Evolutionary conservation across 2,329 filamentous ascomycete genomes (phyloP), one percentile per base, ranked within the genome.

Genomic region (Calonectria hawksworthii): DNA sequence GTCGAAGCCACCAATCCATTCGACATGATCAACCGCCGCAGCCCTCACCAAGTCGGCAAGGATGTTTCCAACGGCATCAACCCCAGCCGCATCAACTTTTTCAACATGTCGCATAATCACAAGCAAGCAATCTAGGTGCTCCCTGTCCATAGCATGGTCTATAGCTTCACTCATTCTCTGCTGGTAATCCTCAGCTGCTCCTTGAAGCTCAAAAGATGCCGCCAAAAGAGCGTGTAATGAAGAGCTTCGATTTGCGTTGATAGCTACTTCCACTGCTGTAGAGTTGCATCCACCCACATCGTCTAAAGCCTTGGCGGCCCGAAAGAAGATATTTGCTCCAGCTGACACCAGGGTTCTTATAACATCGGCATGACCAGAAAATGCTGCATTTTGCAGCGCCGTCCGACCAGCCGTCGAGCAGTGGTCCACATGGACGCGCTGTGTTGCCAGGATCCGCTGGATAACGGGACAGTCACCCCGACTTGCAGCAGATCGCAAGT

Each of bases 1-100:
- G 11, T 26, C 14, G 23, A 52, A 52, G 9, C 14, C 10, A 1
- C 11, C n/a, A 23, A 26, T 3, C 10, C 2, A 51, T 26, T 96
- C 77, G 93, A 98, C 86, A 98, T 98, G 95, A 98, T 98, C 81
- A 93, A 96, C 87, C 90, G 95, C 72, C 91, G 95, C 72, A 91
- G 92, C 79, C 95, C 95, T 71, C 95, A 98, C 86, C 95, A 98
- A 84, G 95, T 98, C 75, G 95, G 95, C 83, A 98, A 98, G 88
- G 91, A 94, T 73, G 98, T 98, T 78, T 92, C 95, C 75, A 96
- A 95, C 88, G 95, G 95, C 13, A 98, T 98, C 87, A 98, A 98
- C 85, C 92, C 93, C 80, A 95, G 95, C 54, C 90, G 93, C 79
- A 98, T 98, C 86, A 93, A 96, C 76, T 98, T 98, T 86, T 98